These are phyloP conservation scores for Allium sativum DNA, from an alignment of 106 monocot genomes.

Conservation along the genomic window DNA sequence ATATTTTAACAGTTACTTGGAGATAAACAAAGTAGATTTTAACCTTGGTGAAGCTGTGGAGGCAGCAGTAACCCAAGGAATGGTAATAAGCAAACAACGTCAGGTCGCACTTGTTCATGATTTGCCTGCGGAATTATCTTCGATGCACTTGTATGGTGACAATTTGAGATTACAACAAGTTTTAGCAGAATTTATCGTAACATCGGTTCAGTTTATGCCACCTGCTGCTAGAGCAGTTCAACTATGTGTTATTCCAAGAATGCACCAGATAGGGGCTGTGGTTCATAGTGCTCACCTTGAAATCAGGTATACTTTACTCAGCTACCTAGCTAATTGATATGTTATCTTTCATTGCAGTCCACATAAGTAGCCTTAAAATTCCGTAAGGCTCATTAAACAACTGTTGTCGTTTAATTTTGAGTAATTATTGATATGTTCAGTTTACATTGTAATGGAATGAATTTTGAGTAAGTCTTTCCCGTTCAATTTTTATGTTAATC, in stretches of 20 bases:
- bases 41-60: constrained; percentile 62
- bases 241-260: constrained; percentile 39
- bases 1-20: constrained; percentile 57
- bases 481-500: no score
- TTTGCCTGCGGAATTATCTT: constrained; percentile 47
- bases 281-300: constrained; percentile 75
- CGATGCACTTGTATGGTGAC: constrained; percentile 67
- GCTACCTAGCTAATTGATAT: no score
- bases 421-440: no score
- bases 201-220: constrained; percentile 51
- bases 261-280: constrained; percentile 42
- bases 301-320: constrained; percentile 32
- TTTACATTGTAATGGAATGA: no score
- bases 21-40: constrained; percentile 54
- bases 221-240: constrained; percentile 43
- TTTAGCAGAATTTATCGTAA: constrained; percentile 56
- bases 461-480: no score
- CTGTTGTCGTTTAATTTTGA: no score
- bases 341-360: no score
- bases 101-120: constrained; percentile 47
- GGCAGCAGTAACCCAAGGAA: constrained; percentile 56
- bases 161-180: constrained; percentile 82
- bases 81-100: constrained; percentile 47
- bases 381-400: no score
- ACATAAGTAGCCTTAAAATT: no score